Evolutionary conservation across 2,329 filamentous ascomycete genomes (phyloP).

Genomic region (Aspergillus unguis): DNA sequence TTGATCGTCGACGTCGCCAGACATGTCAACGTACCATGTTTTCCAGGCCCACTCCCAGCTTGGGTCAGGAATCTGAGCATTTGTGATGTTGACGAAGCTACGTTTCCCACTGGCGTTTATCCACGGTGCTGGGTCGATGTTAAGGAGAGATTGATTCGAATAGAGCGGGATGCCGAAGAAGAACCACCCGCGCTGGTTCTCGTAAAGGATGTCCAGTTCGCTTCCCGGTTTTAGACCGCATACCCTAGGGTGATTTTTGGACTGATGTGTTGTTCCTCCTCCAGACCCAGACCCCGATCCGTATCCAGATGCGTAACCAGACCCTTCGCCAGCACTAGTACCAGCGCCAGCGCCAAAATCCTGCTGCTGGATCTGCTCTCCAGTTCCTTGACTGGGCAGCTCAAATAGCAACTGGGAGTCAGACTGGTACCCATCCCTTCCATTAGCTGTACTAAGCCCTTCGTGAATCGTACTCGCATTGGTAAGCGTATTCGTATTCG

Average conservation of each 20-base stretch:
- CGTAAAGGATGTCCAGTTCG: slow-evolving; percentile 84
- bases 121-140: slow-evolving; percentile 83
- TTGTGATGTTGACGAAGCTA: slow-evolving; percentile 69
- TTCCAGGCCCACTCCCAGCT: slow-evolving; percentile 88
- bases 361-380: background rate
- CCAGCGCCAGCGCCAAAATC: background rate
- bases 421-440: background rate
- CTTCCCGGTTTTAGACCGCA: slow-evolving; percentile 27
- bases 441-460: background rate
- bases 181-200: slow-evolving; percentile 90
- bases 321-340: background rate
- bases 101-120: slow-evolving; percentile 62
- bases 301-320: no score
- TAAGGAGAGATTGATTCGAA: slow-evolving; percentile 77
- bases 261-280: slow-evolving; percentile 2
- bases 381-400: slow-evolving; percentile 3
- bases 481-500: slow-evolving; percentile 12
- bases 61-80: slow-evolving; percentile 88
- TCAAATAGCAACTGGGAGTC: slow-evolving; percentile 10
- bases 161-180: slow-evolving; percentile 89
- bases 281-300: background rate
- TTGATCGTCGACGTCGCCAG: slow-evolving; percentile 76
- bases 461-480: slow-evolving; percentile 8
- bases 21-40: slow-evolving; percentile 73
- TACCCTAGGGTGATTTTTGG: slow-evolving; percentile 10